Percentiles rank a stretch among this genome's conserved stretches.
These are phyloP conservation scores for Physcomitrium patens DNA, from an alignment of 225 moss, liverwort and hornwort genomes.

Conservation along the genomic window DNA sequence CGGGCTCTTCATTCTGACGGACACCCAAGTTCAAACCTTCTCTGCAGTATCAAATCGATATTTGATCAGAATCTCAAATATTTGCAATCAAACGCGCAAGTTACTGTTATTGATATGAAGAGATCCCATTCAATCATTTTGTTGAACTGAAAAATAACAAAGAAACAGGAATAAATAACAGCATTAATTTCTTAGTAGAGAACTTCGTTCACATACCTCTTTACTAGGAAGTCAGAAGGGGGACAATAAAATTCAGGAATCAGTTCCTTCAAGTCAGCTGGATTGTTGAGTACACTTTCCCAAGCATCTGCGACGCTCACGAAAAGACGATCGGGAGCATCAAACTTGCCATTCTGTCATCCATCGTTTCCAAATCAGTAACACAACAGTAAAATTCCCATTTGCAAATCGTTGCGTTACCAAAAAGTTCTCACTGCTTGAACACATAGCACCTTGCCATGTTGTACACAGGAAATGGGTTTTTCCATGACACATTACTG, in stretches of 20 bases:
- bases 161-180: conserved; percentile 15
- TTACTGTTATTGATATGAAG: conserved; percentile 1
- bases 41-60: conserved; percentile 50
- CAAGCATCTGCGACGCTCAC: conserved; percentile 87
- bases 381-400: conserved; percentile 4
- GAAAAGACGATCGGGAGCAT: conserved; percentile 96
- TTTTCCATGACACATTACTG: conserved; percentile 19
- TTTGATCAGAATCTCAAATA: conserved; percentile 17
- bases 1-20: conserved; percentile 83
- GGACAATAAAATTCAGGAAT: conserved; percentile 96
- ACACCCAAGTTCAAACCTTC: conserved; percentile 90
- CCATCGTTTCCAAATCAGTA: conserved; percentile 38
- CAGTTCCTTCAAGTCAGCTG: conserved; percentile 96
- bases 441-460: conserved; percentile 15
- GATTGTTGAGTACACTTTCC: conserved; percentile 95
- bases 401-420: background rate
- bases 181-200: conserved; percentile 13
- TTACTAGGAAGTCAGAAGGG: conserved; percentile 87
- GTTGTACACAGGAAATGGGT: conserved; percentile 20
- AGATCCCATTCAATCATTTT: conserved; percentile 11
- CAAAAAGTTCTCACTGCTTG: background rate
- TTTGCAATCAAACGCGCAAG: conserved; percentile 12
- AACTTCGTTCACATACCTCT: conserved; percentile 56
- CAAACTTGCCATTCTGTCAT: conserved; percentile 96
- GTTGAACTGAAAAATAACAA: conserved; percentile 9